phyloP scores from a whole-genome alignment of 1,139 yeast genomes.

The Candida pseudocylindracea region DNA sequence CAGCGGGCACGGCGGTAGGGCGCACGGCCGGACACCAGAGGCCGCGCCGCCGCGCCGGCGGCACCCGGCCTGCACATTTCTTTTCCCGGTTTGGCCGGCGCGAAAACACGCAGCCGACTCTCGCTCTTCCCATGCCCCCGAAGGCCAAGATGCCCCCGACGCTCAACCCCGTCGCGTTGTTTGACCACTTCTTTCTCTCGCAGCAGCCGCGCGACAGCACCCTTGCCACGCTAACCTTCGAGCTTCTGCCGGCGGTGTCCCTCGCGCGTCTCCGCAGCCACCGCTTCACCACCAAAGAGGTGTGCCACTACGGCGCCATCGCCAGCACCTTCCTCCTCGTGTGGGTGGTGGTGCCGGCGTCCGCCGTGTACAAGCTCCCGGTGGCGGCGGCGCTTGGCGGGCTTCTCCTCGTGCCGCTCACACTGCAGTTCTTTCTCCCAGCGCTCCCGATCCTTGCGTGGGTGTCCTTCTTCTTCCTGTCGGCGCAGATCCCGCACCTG shows the following conservation, averaged over 20 bases:
- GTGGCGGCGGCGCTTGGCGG: conserved; percentile 13
- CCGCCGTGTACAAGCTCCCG: conserved; percentile 20
- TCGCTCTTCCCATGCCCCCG: too few relatives aligned
- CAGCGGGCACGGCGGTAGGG: too few relatives aligned
- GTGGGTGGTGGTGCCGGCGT: conserved; percentile 27
- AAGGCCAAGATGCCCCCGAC: too few relatives aligned
- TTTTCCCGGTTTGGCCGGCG: too few relatives aligned
- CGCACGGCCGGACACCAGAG: too few relatives aligned
- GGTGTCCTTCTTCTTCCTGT: conserved; percentile 67
- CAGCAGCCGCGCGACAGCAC: conserved; percentile 35
- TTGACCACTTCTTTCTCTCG: conserved; percentile 28
- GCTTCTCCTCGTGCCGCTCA: conserved; percentile 37
- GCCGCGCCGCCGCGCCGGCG: too few relatives aligned
- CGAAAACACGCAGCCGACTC: too few relatives aligned
- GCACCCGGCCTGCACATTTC: too few relatives aligned
- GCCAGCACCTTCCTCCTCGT: conserved; percentile 26
- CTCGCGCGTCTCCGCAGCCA: conserved; percentile 25
- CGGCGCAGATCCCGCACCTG: conserved; percentile 51
- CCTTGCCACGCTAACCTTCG: conserved; percentile 34
- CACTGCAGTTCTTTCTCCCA: conserved; percentile 68
- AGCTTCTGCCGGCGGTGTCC: conserved; percentile 18
- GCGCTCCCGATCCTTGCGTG: conserved; percentile 79
- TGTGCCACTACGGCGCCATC: conserved; percentile 28
- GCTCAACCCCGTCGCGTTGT: conserved; percentile 5
- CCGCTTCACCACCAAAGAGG: conserved; percentile 21